Evolutionary conservation across 73 alveolate genomes (phyloP).

Genomic region (Tetrahymena thermophila): DNA sequence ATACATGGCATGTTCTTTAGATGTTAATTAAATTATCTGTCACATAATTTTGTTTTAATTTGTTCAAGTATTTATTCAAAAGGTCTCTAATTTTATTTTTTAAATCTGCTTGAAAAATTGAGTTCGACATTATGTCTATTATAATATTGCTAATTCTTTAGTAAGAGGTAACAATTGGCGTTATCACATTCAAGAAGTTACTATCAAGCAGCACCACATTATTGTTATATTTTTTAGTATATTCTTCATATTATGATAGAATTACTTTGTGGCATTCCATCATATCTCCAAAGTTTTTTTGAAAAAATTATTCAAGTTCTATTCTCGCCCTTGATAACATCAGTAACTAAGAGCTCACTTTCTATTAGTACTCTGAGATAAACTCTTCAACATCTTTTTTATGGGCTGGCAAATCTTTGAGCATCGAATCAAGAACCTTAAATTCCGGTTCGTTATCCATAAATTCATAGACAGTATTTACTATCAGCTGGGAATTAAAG

Average conservation of each 20-base stretch:
- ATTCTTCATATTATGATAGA: neutral
- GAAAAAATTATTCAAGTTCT: neutral
- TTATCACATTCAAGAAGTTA: neutral
- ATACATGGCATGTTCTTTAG: neutral
- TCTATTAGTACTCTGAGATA: neutral
- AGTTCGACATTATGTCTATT: neutral
- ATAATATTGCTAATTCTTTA: neutral
- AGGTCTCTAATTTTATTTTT: neutral
- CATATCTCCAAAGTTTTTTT: neutral
- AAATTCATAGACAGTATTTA: neutral
- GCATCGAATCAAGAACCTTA: neutral
- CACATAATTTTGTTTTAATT: neutral
- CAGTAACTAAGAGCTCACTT: neutral
- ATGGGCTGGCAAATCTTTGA: neutral
- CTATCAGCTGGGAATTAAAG: neutral
- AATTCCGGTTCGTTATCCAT: neutral
- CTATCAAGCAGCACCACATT: neutral
- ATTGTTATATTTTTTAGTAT: neutral
- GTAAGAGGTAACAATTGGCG: neutral
- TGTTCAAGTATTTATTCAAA: neutral
- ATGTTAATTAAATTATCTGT: neutral
- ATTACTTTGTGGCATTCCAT: neutral
- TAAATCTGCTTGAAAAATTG: neutral
- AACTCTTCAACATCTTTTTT: neutral
- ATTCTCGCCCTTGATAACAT: neutral